Evolutionary conservation across 2,329 filamentous ascomycete genomes (phyloP).

Genomic region (Lecanoromycetidae sp.): DNA sequence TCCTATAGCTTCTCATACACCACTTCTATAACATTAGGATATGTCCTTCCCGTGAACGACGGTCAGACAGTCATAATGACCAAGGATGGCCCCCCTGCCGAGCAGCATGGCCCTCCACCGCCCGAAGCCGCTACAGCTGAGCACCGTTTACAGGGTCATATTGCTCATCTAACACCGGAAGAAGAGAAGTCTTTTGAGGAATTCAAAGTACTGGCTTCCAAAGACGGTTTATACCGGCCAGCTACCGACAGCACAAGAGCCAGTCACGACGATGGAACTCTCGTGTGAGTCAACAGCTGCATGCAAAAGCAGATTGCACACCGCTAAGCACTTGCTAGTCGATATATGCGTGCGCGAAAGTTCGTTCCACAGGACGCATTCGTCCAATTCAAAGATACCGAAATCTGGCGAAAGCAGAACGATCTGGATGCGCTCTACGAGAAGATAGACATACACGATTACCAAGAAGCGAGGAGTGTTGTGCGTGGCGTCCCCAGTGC

Average conservation of each 20-base stretch:
- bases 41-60: too few species aligned
- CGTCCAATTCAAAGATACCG: slow-evolving; percentile 64
- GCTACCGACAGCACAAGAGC: slow-evolving; percentile 3
- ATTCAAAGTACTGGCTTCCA: slow-evolving; percentile 14
- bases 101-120: slow-evolving; percentile 10
- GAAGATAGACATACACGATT: slow-evolving; percentile 64
- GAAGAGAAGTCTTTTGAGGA: slow-evolving; percentile 11
- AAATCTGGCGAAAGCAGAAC: slow-evolving; percentile 62
- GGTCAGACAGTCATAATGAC: too few species aligned
- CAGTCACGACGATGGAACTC: slow-evolving; percentile 17
- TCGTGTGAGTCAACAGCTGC: slow-evolving; percentile 10
- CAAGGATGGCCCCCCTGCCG: background rate
- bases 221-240: slow-evolving; percentile 13
- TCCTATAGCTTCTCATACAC: too few species aligned
- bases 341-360: slow-evolving; percentile 63
- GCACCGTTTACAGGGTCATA: slow-evolving; percentile 14
- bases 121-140: slow-evolving; percentile 12
- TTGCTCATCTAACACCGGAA: slow-evolving; percentile 14
- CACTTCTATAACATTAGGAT: too few species aligned
- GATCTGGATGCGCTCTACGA: slow-evolving; percentile 60
- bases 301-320: background rate
- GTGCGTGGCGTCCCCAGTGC: too few species aligned
- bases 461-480: slow-evolving; percentile 57
- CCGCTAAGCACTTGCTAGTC: slow-evolving; percentile 35
- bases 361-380: slow-evolving; percentile 60